Base-by-base conservation (phyloP, 169 alveolate genomes). In the Cyclospora cayetanensis region DNA sequence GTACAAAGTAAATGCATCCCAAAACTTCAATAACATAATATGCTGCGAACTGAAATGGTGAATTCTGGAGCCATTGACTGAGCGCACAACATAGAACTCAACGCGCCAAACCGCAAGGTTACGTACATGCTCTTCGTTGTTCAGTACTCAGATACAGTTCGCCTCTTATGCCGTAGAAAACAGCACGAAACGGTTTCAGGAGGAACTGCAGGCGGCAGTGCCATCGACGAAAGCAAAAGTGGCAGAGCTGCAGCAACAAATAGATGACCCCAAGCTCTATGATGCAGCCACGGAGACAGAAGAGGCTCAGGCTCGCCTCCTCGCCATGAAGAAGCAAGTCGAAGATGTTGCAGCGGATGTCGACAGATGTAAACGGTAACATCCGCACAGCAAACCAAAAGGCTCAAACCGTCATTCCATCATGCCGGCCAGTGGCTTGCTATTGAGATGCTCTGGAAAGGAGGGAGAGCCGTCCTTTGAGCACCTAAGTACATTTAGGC, bases 81-180 rank as follows among this genome's bases (percentile, higher is more conserved):
- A n/a, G n/a, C n/a, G n/a, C n/a, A n/a, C n/a, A n/a, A n/a, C n/a
- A n/a, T n/a, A n/a, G n/a, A n/a, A n/a, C n/a, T n/a, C n/a, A n/a
- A n/a, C n/a, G n/a, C n/a, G n/a, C n/a, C n/a, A n/a, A n/a, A n/a
- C n/a, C n/a, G n/a, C n/a, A n/a, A n/a, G n/a, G n/a, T n/a, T n/a
- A n/a, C n/a, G n/a, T n/a, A n/a, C n/a, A n/a, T 22, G 50, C 5
- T 37, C 25, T 12, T 5, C 9, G 29, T 34, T 22, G 15, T 46
- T 3, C 91, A 76, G 90, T 50, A 90, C 82, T 25, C 93, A 90
- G 85, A 9, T 90, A 34, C 89, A 90, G 82, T 68, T 90, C 70
- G 83, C 94, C 9, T 80, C 29, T 18, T 70, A 41, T 20, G 31
- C 85, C 15, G 50, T 89, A 2, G 94, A 90, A 41, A 55, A 80